Evolutionary conservation across 192 early-diverging fungal genomes (phyloP).

Genomic region (Neocallimastix lanati): DNA sequence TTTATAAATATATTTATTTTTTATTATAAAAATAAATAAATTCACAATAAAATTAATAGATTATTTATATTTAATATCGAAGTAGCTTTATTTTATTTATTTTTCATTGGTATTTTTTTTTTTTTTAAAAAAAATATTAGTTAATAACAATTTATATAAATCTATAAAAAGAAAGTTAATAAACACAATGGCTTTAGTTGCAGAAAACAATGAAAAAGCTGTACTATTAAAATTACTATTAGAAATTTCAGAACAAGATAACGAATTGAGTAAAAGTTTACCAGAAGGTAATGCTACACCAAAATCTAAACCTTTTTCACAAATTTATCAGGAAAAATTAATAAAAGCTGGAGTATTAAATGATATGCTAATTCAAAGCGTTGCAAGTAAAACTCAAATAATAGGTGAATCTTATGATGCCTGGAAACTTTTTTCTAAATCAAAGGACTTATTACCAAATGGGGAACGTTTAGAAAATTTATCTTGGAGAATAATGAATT

Average conservation of each 20-base stretch:
- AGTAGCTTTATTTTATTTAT: too few relatives aligned
- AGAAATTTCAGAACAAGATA: not conserved
- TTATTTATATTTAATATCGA: too few relatives aligned
- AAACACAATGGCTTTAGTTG: not conserved
- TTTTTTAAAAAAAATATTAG: too few relatives aligned
- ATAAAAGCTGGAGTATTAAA: not conserved
- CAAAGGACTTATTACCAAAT: constrained; percentile 55
- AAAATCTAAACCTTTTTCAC: not conserved
- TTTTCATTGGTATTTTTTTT: too few relatives aligned
- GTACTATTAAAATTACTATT: not conserved
- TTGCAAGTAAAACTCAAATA: not conserved
- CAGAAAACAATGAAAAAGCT: not conserved
- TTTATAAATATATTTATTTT: too few relatives aligned
- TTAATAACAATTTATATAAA: too few relatives aligned
- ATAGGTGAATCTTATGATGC: constrained; percentile 16
- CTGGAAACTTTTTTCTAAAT: constrained; percentile 64
- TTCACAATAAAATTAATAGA: too few relatives aligned
- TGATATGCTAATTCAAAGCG: not conserved
- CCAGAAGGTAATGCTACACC: not conserved
- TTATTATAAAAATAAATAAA: too few relatives aligned
- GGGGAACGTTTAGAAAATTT: constrained; percentile 64
- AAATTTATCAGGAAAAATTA: not conserved
- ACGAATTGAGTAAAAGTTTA: not conserved
- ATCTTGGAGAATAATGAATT: constrained; percentile 65
- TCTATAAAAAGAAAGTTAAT: too few relatives aligned